phyloP scores from a whole-genome alignment of 176 grass and related monocot species.

The Oryza meridionalis region DNA sequence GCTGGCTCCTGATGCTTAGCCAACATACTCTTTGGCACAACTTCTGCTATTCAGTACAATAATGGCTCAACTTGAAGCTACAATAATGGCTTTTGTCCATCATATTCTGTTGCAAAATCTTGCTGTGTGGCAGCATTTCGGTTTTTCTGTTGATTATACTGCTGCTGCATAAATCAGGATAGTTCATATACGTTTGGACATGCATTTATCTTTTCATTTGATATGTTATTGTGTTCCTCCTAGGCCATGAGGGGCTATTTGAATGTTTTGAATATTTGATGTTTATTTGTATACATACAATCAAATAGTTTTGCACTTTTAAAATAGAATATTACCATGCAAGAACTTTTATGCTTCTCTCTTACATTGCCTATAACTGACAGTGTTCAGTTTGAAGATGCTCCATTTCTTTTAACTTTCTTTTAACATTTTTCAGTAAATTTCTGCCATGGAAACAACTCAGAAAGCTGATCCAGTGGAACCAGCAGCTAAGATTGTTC shows the following conservation, averaged over 20 bases:
- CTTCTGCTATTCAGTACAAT: neutral
- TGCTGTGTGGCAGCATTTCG: neutral
- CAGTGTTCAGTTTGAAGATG: neutral
- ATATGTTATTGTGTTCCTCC: neutral
- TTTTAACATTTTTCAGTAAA: slow-evolving; percentile 5
- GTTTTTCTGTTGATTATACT: neutral
- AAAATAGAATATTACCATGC: neutral
- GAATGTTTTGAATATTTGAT: neutral
- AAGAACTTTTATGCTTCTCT: neutral
- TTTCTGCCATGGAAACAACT: slow-evolving; percentile 39
- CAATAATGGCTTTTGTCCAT: neutral
- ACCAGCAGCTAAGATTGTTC: slow-evolving; percentile 44
- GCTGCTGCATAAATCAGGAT: no score
- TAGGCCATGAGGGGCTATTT: neutral
- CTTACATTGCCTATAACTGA: neutral
- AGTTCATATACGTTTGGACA: neutral
- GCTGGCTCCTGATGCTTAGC: no score
- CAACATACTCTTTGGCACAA: neutral
- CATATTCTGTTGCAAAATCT: neutral
- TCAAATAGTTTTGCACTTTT: neutral
- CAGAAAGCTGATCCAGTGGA: slow-evolving; percentile 45
- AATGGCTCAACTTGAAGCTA: neutral
- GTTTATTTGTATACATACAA: neutral
- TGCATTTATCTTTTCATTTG: neutral
- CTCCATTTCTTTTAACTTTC: neutral